Evolutionary conservation across 2,329 filamentous ascomycete species (phyloP), one percentile per base, ranked within the genome.

Genomic region (Penicillium oxalicum): DNA sequence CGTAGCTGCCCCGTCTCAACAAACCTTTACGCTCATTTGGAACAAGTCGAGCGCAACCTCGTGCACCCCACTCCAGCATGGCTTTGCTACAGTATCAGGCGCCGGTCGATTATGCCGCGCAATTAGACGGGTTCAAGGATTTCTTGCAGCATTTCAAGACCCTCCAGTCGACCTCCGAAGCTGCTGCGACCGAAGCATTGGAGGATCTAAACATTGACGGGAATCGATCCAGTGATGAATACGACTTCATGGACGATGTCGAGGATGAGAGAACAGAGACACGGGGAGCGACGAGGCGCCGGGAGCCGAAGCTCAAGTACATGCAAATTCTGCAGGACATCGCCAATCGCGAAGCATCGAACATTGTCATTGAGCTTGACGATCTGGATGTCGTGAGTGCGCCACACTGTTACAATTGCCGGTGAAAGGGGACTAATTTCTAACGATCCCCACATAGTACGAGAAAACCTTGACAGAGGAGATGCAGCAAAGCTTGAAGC

Each of bases 71-170:
- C 60, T 61, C 29, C 71, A 73, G 61, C 51, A 96, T 96, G 91
- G 86, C 90, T 78, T 86, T 96, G 65, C 81, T 90, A 64, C 84
- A 86, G 57, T 86, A 86, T 70, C 84, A 80, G 66, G 78, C 84
- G 59, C 82, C 86, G 44, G 89, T 95, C 62, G 85, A 95, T 69
- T 98, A 98, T 74, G 81, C 84, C 63, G 83, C 84, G 63, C 93
- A 98, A 71, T 83, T 93, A 72, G 71, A 67, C 46, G 66, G 86
- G 44, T 93, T 98, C 70, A 85, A 95, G 72, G 83, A 87, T 63
- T 98, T 98, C 68, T 77, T 98, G 54, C 77, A 80, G 61, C 83
- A 83, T 55, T 98, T 94, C 82, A 97, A 98, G 75, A 79, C 78
- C 48, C 75, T 77, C n/a, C 47, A 84, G 77, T 64, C 86, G 75